Base-by-base conservation (phyloP, 2,329 filamentous ascomycete species). In the Balansia obtecta region DNA sequence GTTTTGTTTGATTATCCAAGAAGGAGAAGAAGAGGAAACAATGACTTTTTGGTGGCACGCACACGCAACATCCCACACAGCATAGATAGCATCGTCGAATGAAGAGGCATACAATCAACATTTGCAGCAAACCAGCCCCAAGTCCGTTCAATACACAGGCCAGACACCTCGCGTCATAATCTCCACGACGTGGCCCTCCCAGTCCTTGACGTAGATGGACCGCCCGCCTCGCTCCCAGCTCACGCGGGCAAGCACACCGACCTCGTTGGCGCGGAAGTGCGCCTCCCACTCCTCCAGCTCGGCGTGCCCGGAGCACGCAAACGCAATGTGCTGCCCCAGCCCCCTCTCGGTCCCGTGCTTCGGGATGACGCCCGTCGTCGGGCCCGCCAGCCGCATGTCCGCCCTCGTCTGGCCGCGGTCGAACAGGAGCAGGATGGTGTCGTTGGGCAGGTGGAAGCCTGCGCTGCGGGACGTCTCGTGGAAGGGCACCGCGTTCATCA, bases 131-230 rank as follows among this genome's bases (percentile, higher is more conserved):
- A n/a, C n/a, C n/a, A n/a, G n/a, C n/a, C n/a, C n/a, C n/a, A n/a
- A n/a, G n/a, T n/a, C n/a, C n/a, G n/a, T n/a, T n/a, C n/a, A 50
- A 33, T 50, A 50, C 7, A 50, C 34, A 13, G 48, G 48, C 48
- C 48, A 41, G 20, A 50, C 41, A 34, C 34, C 48, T 16, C 48
- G 45, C 5, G 48, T 45, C 41, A 46, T 50, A 11, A 50, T 45
- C 43, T 50, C 48, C 15, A 50, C 39, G 9, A 50, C 43, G 37
- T 50, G 48, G n/a, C 48, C 48, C 22, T 50, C 48, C 48, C 43
- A 50, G 20, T 50, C 48, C 22, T 50, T 50, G 3, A 50, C 48
- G 12, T 50, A 46, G 13, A 50, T 18, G 5, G 48, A 50, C 15
- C 33, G 46, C 13, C 48, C 48, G 16, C 48, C 48, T 42, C 22